Conservation (phyloP, 352 stramenopile genomes). For the Phytophthora quininea region DNA sequence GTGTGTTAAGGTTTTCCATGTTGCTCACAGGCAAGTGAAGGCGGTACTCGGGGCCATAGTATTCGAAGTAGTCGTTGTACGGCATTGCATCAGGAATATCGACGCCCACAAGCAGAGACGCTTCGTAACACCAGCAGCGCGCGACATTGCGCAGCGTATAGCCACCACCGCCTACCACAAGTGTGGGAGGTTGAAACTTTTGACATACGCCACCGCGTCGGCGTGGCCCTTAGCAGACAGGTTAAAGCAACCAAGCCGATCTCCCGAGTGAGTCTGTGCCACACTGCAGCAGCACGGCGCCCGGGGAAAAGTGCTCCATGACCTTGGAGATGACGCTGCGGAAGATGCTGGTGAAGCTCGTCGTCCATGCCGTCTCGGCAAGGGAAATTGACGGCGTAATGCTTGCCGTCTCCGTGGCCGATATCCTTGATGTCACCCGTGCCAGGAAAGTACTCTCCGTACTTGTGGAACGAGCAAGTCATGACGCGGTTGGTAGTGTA, state of each 20-base stretch:
- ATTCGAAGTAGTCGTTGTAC: constrained; percentile 99
- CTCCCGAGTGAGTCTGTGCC: constrained; percentile 97
- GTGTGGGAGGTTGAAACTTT: constrained; percentile 96
- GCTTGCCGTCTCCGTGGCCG: constrained; percentile 93
- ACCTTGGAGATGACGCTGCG: constrained; percentile 95
- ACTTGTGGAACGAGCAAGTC: constrained; percentile 99
- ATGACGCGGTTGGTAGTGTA: constrained; percentile 99
- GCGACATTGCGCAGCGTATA: constrained; percentile 99
- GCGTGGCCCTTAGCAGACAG: constrained; percentile 97
- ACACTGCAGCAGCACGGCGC: constrained; percentile 98
- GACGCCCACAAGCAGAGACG: constrained; percentile 93
- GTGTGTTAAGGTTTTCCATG: constrained; percentile 98
- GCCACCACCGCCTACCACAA: constrained; percentile 97
- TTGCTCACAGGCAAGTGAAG: constrained; percentile 96
- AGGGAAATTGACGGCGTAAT: constrained; percentile 99
- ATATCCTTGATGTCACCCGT: constrained; percentile 91
- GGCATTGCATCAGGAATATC: constrained; percentile 96
- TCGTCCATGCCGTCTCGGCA: constrained; percentile 99
- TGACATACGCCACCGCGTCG: constrained; percentile 97
- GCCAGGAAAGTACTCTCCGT: constrained; percentile 99
- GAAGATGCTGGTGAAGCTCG: constrained; percentile 92
- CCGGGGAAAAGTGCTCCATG: constrained; percentile 96
- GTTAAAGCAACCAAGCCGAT: constrained; percentile 99
- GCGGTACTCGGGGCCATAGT: constrained; percentile 98
- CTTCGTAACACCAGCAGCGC: constrained; percentile 95